Evolutionary conservation across 305 asterid genomes (phyloP).

Genomic region (Fraxinus floribunda): DNA sequence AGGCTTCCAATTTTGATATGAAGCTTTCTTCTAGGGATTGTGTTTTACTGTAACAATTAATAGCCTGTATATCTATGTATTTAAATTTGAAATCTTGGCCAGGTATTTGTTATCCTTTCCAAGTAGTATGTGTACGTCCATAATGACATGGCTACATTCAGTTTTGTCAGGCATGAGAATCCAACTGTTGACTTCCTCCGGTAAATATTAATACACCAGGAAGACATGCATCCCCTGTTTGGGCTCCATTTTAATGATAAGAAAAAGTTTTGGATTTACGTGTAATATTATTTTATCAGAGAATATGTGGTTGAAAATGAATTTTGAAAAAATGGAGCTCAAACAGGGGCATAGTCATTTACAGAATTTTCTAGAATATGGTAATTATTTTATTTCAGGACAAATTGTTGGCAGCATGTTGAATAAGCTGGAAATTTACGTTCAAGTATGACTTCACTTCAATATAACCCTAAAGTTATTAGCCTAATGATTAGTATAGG

Average conservation of each 20-base stretch:
- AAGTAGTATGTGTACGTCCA: neutral
- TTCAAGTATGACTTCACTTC: constrained; percentile 1
- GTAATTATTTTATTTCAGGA: constrained; percentile 8
- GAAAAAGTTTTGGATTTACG: too few relatives aligned
- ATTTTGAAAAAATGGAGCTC: neutral
- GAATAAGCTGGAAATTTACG: constrained; percentile 18
- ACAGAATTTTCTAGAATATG: constrained; percentile 10
- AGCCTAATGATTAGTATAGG: neutral
- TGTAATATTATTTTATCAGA: too few relatives aligned
- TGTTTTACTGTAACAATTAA: neutral
- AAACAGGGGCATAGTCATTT: neutral
- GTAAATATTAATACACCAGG: constrained; percentile 18
- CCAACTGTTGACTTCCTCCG: constrained; percentile 11
- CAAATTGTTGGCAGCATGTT: constrained; percentile 6
- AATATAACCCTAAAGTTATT: neutral
- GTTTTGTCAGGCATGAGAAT: constrained; percentile 6
- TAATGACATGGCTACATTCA: neutral
- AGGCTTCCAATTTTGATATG: neutral
- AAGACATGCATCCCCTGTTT: constrained; percentile 5
- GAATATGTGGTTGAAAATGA: too few relatives aligned
- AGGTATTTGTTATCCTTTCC: neutral
- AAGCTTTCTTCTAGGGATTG: neutral
- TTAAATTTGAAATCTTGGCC: neutral
- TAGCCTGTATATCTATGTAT: neutral
- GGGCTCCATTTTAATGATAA: neutral